phyloP scores from a whole-genome alignment of 192 early-diverging fungal species.

The Podila minutissima region DNA sequence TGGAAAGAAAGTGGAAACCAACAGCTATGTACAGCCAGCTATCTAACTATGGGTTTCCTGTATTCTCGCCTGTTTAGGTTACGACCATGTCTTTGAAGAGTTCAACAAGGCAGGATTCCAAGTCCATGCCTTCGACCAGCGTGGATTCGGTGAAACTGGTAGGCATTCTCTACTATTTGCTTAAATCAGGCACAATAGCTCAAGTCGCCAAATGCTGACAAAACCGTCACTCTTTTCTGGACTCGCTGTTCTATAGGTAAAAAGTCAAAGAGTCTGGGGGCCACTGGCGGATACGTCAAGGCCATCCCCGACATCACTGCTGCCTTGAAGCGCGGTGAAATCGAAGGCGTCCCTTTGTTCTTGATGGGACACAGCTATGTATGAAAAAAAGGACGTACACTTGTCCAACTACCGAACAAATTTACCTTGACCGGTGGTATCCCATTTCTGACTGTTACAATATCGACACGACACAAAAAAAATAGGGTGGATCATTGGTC shows the following conservation, averaged over 20 bases:
- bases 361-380: conserved; percentile 66
- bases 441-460: background rate
- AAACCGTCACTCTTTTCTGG: background rate
- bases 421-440: background rate
- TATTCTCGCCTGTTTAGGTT: conserved; percentile 38
- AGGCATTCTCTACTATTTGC: background rate
- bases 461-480: background rate
- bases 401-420: background rate
- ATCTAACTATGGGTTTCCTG: background rate
- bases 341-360: conserved; percentile 56
- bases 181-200: background rate
- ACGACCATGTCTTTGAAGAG: conserved; percentile 64
- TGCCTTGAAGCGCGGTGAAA: conserved; percentile 45
- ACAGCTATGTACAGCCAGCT: background rate
- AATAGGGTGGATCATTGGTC: conserved; percentile 63
- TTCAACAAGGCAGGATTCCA: conserved; percentile 66
- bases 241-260: conserved; percentile 22
- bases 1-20: no score
- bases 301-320: conserved; percentile 61
- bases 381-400: background rate
- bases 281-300: conserved; percentile 57
- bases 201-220: background rate
- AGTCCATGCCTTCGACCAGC: conserved; percentile 68
- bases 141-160: conserved; percentile 74
- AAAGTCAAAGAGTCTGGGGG: conserved; percentile 56